Conservation (phyloP, 371 early-diverging fungal genomes). For the Globomyces sp. region DNA sequence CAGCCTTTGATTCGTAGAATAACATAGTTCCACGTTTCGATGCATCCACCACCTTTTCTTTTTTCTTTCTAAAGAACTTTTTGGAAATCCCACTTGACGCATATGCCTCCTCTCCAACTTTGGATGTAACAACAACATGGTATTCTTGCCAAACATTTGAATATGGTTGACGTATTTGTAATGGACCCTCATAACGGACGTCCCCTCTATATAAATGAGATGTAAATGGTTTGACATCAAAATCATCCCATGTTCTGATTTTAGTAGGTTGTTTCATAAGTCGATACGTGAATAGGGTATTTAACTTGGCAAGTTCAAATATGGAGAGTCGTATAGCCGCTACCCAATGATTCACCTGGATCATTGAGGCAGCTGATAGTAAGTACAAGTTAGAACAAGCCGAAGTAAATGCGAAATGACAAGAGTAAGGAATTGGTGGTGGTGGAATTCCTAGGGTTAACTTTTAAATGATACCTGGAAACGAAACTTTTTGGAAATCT, state of each 20-base stretch:
- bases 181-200: slow-evolving; percentile 36
- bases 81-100: neutral
- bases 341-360: slow-evolving; percentile 45
- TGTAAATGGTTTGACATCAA: slow-evolving; percentile 33
- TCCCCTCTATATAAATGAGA: slow-evolving; percentile 24
- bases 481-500: slow-evolving; percentile 22
- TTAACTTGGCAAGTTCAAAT: slow-evolving; percentile 39
- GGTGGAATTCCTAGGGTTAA: slow-evolving; percentile 19
- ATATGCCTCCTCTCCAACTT: slow-evolving; percentile 16
- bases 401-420: slow-evolving; percentile 35
- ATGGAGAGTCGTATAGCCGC: slow-evolving; percentile 41
- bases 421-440: slow-evolving; percentile 47
- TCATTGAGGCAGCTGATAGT: slow-evolving; percentile 38
- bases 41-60: neutral
- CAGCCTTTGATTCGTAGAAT: slow-evolving; percentile 34
- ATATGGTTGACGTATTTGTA: slow-evolving; percentile 35
- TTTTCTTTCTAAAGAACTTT: slow-evolving; percentile 24
- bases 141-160: slow-evolving; percentile 28
- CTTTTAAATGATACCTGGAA: slow-evolving; percentile 5
- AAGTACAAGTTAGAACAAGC: slow-evolving; percentile 38
- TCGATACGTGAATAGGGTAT: slow-evolving; percentile 35
- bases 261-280: slow-evolving; percentile 29
- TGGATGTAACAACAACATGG: slow-evolving; percentile 34
- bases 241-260: slow-evolving; percentile 29
- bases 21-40: slow-evolving; percentile 22